Evolutionary conservation across 306 rosid genomes (phyloP).

Genomic region (Corylus heterophylla): DNA sequence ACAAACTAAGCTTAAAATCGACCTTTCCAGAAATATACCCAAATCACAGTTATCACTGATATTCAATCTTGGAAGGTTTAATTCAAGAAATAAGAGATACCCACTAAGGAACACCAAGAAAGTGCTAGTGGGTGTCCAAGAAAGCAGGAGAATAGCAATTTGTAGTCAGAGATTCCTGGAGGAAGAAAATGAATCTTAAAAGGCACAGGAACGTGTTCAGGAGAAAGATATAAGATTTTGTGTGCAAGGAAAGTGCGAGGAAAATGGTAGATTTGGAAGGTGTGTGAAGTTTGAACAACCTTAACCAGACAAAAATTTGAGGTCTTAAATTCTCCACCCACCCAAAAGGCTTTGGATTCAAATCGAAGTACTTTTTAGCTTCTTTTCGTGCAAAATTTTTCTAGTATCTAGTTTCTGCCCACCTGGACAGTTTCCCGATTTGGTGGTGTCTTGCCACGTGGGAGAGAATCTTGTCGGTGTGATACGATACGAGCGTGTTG

Average conservation of each 20-base stretch:
- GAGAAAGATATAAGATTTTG: constrained; percentile 10
- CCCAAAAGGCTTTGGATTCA: constrained; percentile 29
- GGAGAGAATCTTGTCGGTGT: constrained; percentile 2
- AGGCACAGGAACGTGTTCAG: constrained; percentile 11
- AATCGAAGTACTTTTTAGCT: constrained; percentile 24
- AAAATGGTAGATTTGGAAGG: constrained; percentile 35
- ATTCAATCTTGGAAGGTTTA: not conserved
- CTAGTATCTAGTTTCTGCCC: not conserved
- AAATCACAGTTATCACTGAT: constrained; percentile 12
- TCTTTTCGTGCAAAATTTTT: not conserved
- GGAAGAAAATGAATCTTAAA: constrained; percentile 26
- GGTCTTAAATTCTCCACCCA: constrained; percentile 51
- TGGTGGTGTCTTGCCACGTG: constrained; percentile 46
- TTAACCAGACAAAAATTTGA: constrained; percentile 56
- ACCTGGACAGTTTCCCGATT: constrained; percentile 33
- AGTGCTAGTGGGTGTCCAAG: constrained; percentile 38
- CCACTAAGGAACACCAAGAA: constrained; percentile 18
- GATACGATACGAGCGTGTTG: not conserved
- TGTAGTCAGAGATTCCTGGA: constrained; percentile 49
- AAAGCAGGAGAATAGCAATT: constrained; percentile 27
- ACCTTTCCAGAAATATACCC: constrained; percentile 6
- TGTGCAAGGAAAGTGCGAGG: constrained; percentile 34
- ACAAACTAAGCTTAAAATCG: constrained; percentile 19
- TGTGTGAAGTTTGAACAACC: constrained; percentile 31
- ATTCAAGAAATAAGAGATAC: constrained; percentile 21